A percentile compares a stretch with the other conserved stretches of the same genome.
Conservation (phyloP, 345 rosid genomes). For the Turritis glabra region DNA sequence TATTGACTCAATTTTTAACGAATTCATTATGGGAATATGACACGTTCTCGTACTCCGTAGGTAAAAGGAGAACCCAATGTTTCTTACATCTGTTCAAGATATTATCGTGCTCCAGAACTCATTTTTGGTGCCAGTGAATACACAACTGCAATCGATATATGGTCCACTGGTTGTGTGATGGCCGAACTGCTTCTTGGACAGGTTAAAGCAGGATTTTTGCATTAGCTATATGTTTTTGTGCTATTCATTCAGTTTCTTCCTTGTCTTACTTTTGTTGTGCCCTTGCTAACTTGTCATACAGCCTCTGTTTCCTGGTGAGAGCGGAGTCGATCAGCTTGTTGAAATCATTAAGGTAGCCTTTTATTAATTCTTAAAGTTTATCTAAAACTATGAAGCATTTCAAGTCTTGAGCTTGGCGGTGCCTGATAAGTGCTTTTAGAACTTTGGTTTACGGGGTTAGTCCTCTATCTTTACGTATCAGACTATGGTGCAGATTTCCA, state of each 20-base stretch:
- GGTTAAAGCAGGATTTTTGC: constrained; percentile 40
- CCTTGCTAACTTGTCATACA: constrained; percentile 36
- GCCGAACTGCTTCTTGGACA: constrained; percentile 92
- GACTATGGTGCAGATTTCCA: constrained; percentile 7
- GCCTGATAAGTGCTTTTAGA: constrained; percentile 10
- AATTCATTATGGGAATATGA: constrained; percentile 23
- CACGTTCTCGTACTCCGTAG: constrained; percentile 40
- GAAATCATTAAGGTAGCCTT: constrained; percentile 85
- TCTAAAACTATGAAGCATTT: background rate
- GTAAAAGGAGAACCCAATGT: constrained; percentile 94
- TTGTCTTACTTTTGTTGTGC: constrained; percentile 8
- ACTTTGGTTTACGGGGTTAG: constrained; percentile 1
- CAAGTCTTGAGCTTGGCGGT: background rate
- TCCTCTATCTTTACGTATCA: constrained; percentile 10
- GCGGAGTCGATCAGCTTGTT: constrained; percentile 94
- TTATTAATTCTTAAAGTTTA: background rate
- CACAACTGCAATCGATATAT: constrained; percentile 90
- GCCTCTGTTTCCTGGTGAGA: constrained; percentile 97
- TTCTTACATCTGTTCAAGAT: constrained; percentile 88
- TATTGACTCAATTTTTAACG: background rate
- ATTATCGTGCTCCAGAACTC: constrained; percentile 93
- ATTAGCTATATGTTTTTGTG: constrained; percentile 3
- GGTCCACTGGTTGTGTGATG: constrained; percentile 97
- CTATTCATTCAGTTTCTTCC: constrained; percentile 1
- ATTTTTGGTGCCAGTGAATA: constrained; percentile 94